phyloP scores from a whole-genome alignment of 2,329 filamentous ascomycete genomes.

The Beauveria australis region DNA sequence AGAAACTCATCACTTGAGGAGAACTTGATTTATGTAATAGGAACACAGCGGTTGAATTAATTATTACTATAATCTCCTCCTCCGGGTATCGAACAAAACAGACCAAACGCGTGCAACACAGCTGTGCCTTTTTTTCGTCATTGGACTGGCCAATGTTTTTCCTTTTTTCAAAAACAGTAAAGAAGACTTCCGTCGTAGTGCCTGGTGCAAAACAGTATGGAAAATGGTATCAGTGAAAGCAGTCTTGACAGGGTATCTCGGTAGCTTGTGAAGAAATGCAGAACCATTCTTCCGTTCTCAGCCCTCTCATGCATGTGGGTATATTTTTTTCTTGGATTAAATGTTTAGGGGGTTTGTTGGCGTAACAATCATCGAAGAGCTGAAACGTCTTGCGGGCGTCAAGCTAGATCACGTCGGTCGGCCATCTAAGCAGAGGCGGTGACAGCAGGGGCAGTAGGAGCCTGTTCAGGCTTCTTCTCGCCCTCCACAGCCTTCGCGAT shows the following conservation, averaged over 20 bases:
- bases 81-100: slow-evolving; percentile 33
- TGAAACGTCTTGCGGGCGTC: slow-evolving; percentile 2
- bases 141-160: slow-evolving; percentile 10
- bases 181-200: slow-evolving; percentile 10
- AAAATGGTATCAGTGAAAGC: slow-evolving; percentile 37
- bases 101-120: slow-evolving; percentile 13
- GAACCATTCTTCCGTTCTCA: slow-evolving; percentile 41
- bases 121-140: slow-evolving; percentile 17
- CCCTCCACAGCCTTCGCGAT: slow-evolving; percentile 18
- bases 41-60: slow-evolving; percentile 32
- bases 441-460: slow-evolving; percentile 37
- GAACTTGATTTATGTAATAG: not conserved
- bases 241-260: slow-evolving; percentile 49
- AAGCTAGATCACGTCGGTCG: slow-evolving; percentile 14
- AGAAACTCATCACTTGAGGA: not conserved
- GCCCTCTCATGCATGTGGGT: slow-evolving; percentile 29
- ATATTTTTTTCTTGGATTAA: slow-evolving; percentile 17
- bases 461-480: slow-evolving; percentile 27
- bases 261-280: slow-evolving; percentile 45
- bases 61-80: slow-evolving; percentile 33
- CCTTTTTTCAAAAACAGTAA: slow-evolving; percentile 6
- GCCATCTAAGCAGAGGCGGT: slow-evolving; percentile 43
- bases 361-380: slow-evolving; percentile 8
- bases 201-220: slow-evolving; percentile 22
- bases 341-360: slow-evolving; percentile 17